Conservation (phyloP, 306 rosid species). For the Lathyrus aphaca region DNA sequence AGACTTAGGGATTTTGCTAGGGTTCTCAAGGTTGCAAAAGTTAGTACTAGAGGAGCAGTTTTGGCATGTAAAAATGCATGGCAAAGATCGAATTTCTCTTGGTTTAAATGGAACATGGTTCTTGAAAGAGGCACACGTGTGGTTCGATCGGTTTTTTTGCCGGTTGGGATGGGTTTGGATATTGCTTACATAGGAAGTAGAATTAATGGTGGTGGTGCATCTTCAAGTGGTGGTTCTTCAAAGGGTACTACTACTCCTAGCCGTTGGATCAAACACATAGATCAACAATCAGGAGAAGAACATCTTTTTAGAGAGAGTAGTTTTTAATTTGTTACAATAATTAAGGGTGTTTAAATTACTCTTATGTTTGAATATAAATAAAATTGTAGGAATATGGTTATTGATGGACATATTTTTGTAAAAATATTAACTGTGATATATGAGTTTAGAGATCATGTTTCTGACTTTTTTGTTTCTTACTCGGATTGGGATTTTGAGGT, state of each 20-base stretch:
- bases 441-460: neutral
- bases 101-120: conserved; percentile 61
- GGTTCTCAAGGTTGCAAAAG: conserved; percentile 58
- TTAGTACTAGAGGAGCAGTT: conserved; percentile 67
- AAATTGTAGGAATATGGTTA: neutral
- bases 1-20: conserved; percentile 59
- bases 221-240: neutral
- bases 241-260: conserved; percentile 43
- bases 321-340: neutral
- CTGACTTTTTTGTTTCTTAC: neutral
- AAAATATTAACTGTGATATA: neutral
- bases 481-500: neutral
- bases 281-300: conserved; percentile 77
- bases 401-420: conserved; percentile 3
- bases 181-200: conserved; percentile 79
- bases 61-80: conserved; percentile 80
- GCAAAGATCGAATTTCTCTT: conserved; percentile 44
- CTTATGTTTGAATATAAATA: neutral
- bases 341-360: neutral
- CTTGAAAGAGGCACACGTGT: conserved; percentile 71
- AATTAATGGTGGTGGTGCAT: neutral
- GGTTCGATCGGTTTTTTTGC: conserved; percentile 72
- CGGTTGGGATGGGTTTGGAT: conserved; percentile 83
- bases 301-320: conserved; percentile 54
- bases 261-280: conserved; percentile 83